Evolutionary conservation across 345 rosid species (phyloP).

Genomic region (Psidium guajava): DNA sequence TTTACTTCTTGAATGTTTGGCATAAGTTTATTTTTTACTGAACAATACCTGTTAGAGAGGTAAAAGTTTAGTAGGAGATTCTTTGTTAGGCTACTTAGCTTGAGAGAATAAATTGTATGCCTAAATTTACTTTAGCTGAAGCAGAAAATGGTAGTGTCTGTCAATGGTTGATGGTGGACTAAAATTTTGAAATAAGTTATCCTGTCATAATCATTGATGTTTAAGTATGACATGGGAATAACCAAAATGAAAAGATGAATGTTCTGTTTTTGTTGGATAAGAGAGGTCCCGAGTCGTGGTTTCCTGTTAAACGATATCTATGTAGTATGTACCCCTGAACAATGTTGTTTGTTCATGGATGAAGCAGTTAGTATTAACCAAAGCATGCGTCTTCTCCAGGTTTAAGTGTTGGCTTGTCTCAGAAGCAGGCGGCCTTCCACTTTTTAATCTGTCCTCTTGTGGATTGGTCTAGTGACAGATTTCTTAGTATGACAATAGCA

Average conservation of each 20-base stretch:
- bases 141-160: background rate
- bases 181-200: background rate
- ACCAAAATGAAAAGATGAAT: background rate
- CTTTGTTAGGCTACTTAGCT: background rate
- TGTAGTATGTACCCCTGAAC: background rate
- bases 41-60: background rate
- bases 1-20: background rate
- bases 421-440: background rate
- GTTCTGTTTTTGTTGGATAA: background rate
- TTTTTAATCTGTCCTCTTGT: background rate
- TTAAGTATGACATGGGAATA: background rate
- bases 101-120: background rate
- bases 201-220: background rate
- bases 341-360: background rate
- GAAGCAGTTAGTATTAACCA: background rate
- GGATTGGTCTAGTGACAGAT: background rate
- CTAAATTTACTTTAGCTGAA: background rate
- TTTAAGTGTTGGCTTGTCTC: background rate
- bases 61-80: background rate
- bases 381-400: background rate
- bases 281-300: background rate
- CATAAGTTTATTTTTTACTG: background rate
- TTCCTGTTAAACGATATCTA: background rate
- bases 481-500: background rate
- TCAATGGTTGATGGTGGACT: background rate